phyloP scores from a whole-genome alignment of 106 monocot genomes.

The Alisma plantagoaquatica region DNA sequence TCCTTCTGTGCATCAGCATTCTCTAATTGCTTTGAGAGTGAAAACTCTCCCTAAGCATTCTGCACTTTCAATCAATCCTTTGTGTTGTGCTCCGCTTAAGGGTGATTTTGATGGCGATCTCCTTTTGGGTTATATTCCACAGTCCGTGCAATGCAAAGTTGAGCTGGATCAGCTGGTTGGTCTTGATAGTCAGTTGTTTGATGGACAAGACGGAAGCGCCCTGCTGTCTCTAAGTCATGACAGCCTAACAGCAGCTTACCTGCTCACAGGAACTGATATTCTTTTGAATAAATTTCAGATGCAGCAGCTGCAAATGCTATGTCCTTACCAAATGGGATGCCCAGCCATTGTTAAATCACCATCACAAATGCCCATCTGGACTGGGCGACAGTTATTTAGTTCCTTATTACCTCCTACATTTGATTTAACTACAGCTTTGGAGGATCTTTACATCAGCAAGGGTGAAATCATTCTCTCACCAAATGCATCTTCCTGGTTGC shows the following conservation, averaged over 20 bases:
- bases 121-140: conserved; percentile 79
- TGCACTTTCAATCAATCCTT: conserved; percentile 69
- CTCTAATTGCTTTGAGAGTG: conserved; percentile 56
- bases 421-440: conserved; percentile 17
- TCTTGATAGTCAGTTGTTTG: conserved; percentile 51
- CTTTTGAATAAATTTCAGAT: conserved; percentile 62
- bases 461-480: conserved; percentile 30
- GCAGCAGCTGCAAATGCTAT: conserved; percentile 76
- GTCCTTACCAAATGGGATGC: conserved; percentile 7
- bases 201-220: conserved; percentile 61
- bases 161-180: conserved; percentile 71
- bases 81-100: conserved; percentile 70
- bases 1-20: conserved; percentile 90
- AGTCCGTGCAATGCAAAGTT: conserved; percentile 47
- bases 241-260: conserved; percentile 74
- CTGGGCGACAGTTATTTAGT: conserved; percentile 61
- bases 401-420: conserved; percentile 44
- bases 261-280: conserved; percentile 29
- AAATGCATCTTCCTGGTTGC: conserved; percentile 32
- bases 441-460: conserved; percentile 9
- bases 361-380: conserved; percentile 41
- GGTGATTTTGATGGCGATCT: conserved; percentile 99
- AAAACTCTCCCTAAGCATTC: conserved; percentile 39
- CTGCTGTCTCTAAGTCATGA: conserved; percentile 74
- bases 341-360: conserved; percentile 43